Evolutionary conservation across 352 stramenopile species (phyloP).

Genomic region (Albugo laibachii): DNA sequence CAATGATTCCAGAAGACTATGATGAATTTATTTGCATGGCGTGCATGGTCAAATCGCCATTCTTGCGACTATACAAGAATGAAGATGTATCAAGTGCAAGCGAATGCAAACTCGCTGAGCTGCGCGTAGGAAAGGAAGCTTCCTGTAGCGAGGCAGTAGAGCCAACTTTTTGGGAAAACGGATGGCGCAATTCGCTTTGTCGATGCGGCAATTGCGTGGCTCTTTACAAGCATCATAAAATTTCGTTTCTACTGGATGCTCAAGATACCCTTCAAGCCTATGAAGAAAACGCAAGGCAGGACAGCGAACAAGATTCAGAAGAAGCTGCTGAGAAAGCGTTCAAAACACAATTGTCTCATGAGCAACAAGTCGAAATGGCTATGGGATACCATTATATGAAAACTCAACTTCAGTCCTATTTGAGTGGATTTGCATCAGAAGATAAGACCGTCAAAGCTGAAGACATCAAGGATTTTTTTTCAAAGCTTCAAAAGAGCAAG

Average conservation of each 20-base stretch:
- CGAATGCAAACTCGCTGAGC: conserved; percentile 15
- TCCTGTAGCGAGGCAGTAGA: not conserved
- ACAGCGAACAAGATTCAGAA: conserved; percentile 8
- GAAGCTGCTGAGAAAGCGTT: conserved; percentile 26
- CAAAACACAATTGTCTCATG: conserved; percentile 29
- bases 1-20: conserved; percentile 15
- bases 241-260: conserved; percentile 37
- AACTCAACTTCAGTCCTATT: conserved; percentile 38
- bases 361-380: conserved; percentile 57
- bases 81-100: not conserved
- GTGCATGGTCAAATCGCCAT: conserved; percentile 43
- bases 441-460: conserved; percentile 46
- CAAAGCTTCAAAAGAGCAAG: conserved; percentile 23
- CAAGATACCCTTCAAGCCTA: conserved; percentile 46
- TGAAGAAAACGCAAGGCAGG: conserved; percentile 15
- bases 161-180: conserved; percentile 47
- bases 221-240: conserved; percentile 21
- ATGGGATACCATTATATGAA: conserved; percentile 58
- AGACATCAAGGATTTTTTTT: conserved; percentile 51
- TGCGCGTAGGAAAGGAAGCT: conserved; percentile 8
- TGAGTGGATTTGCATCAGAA: conserved; percentile 28
- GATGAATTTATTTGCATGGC: conserved; percentile 45
- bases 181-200: conserved; percentile 38
- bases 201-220: conserved; percentile 27
- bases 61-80: conserved; percentile 10